A percentile compares a stretch with the other conserved stretches of the same genome.
phyloP scores from a whole-genome alignment of 139 green algal genomes.

The Gonium pectorale region DNA sequence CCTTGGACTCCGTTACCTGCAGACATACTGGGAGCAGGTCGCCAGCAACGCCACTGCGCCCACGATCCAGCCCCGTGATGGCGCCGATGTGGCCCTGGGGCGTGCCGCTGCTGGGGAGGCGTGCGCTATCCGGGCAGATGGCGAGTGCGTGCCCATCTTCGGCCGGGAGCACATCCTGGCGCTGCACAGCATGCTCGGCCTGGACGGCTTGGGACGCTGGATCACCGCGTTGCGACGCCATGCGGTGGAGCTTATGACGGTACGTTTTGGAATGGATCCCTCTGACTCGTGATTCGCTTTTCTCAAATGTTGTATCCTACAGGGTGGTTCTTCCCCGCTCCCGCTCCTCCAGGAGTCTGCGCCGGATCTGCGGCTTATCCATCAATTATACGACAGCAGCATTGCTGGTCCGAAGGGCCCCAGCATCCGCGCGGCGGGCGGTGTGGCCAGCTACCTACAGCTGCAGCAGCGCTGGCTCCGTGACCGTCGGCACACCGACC shows the following conservation, averaged over 20 bases:
- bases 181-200: conserved; percentile 2
- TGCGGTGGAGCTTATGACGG: neutral
- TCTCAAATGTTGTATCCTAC: neutral
- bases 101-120: neutral
- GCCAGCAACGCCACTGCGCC: neutral
- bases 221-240: neutral
- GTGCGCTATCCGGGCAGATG: too few species aligned
- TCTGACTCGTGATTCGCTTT: neutral
- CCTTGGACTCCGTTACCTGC: too few species aligned
- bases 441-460: conserved; percentile 15
- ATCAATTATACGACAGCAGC: conserved; percentile 26
- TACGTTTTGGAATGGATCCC: neutral
- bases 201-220: conserved; percentile 15
- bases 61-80: neutral
- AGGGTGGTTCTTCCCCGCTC: too few species aligned
- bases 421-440: conserved; percentile 6
- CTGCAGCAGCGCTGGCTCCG: conserved; percentile 44
- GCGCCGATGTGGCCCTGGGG: neutral
- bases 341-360: conserved; percentile 1
- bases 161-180: conserved; percentile 11
- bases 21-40: too few species aligned
- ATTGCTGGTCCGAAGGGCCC: conserved; percentile 13
- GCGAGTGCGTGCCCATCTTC: conserved; percentile 1
- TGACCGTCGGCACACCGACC: conserved; percentile 21
- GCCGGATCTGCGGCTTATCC: conserved; percentile 12